These are phyloP conservation scores for Xylariaceae sp. DNA, from an alignment of 2,329 filamentous ascomycete species.

Conservation along the genomic window DNA sequence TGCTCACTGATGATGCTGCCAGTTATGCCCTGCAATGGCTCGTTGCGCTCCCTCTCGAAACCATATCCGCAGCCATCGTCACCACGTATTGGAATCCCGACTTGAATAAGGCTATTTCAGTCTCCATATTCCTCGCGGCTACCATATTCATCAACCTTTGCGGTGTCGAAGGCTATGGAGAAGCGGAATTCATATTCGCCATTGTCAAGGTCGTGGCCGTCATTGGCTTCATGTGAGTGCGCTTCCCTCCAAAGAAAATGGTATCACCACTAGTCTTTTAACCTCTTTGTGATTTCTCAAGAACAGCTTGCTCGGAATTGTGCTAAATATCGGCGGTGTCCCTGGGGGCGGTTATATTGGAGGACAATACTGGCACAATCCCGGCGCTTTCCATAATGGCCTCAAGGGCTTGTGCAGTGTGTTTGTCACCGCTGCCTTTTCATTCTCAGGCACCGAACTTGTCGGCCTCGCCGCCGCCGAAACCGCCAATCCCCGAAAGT, in stretches of 20 bases:
- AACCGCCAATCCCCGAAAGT: constrained; percentile 73
- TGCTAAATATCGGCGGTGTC: constrained; percentile 78
- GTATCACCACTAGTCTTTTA: constrained; percentile 4
- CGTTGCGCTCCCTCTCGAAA: constrained; percentile 74
- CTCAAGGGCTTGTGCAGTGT: constrained; percentile 79
- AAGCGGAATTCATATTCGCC: constrained; percentile 83
- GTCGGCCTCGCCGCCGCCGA: constrained; percentile 74
- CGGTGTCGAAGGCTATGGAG: constrained; percentile 82
- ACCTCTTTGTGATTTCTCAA: constrained; percentile 5
- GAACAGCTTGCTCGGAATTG: constrained; percentile 71
- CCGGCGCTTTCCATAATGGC: constrained; percentile 79
- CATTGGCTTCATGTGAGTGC: constrained; percentile 73
- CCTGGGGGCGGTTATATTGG: constrained; percentile 73
- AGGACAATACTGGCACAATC: constrained; percentile 67
- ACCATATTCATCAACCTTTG: constrained; percentile 83
- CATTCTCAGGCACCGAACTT: constrained; percentile 70
- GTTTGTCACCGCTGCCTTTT: constrained; percentile 71
- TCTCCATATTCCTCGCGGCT: constrained; percentile 70
- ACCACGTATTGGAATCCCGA: constrained; percentile 70
- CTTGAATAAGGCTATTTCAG: constrained; percentile 68
- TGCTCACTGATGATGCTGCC: constrained; percentile 3
- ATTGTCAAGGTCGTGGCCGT: constrained; percentile 82
- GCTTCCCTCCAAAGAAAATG: neutral
- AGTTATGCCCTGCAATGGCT: constrained; percentile 88
- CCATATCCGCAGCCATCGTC: constrained; percentile 81